phyloP scores from a whole-genome alignment of 768 basidiomycete genomes.

The Rhodotorula graminis region DNA sequence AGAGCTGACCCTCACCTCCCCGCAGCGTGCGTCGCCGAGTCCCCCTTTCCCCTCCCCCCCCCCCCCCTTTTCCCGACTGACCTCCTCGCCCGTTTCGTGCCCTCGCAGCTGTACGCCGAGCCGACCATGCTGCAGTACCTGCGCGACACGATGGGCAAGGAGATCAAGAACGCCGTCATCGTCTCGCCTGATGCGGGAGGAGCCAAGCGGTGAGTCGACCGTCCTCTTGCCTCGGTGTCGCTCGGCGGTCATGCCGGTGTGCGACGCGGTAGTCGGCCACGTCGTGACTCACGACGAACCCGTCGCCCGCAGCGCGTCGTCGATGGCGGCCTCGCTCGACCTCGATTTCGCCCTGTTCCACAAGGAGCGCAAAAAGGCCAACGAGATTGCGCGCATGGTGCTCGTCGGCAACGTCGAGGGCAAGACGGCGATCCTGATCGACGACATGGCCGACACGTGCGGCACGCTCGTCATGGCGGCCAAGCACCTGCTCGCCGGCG shows the following conservation, averaged over 20 bases:
- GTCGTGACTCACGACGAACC: conserved; percentile 17
- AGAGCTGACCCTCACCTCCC: background rate
- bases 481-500: conserved; percentile 76
- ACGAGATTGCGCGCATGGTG: conserved; percentile 83
- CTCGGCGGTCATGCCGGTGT: no score
- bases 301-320: conserved; percentile 62
- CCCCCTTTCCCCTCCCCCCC: conserved; percentile 13
- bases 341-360: conserved; percentile 95
- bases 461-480: conserved; percentile 79
- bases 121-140: conserved; percentile 93
- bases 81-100: conserved; percentile 53
- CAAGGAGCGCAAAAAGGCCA: conserved; percentile 67
- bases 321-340: conserved; percentile 90
- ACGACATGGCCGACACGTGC: conserved; percentile 98
- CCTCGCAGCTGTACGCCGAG: conserved; percentile 71
- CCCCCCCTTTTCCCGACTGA: background rate
- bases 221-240: background rate
- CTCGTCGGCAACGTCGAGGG: conserved; percentile 89
- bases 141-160: conserved; percentile 87
- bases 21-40: conserved; percentile 34
- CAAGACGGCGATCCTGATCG: conserved; percentile 91
- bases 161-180: conserved; percentile 74
- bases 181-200: conserved; percentile 97
- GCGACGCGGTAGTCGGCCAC: no score
- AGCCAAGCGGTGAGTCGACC: conserved; percentile 77